Percentiles rank a stretch among this genome's conserved stretches.
phyloP scores from a whole-genome alignment of 1,139 yeast species.

The Nadsonia commutata region DNA sequence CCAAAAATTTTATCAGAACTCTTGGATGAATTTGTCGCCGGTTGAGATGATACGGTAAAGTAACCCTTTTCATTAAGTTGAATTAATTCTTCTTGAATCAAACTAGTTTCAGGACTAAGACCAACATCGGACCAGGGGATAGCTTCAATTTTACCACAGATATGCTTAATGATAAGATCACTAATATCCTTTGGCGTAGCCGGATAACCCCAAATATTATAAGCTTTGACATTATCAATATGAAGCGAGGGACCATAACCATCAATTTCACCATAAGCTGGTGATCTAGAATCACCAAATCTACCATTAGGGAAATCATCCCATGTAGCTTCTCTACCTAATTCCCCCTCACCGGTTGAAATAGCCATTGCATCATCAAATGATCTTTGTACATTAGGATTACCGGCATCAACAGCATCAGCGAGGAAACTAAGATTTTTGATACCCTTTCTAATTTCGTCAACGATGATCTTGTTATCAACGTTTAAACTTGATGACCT shows the following conservation, averaged over 20 bases:
- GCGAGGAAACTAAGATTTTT: constrained; percentile 10
- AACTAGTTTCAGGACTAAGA: constrained; percentile 75
- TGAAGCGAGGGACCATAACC: constrained; percentile 92
- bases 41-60: constrained; percentile 91
- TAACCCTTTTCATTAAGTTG: constrained; percentile 60
- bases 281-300: constrained; percentile 93
- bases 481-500: constrained; percentile 33
- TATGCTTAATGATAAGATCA: constrained; percentile 53
- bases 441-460: constrained; percentile 9
- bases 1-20: constrained; percentile 84
- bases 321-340: constrained; percentile 93
- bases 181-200: constrained; percentile 47
- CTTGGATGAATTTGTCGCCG: constrained; percentile 60
- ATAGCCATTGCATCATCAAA: constrained; percentile 55
- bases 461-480: constrained; percentile 34
- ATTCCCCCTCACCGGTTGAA: constrained; percentile 69
- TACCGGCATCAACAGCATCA: constrained; percentile 10
- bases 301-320: constrained; percentile 97
- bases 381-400: constrained; percentile 16
- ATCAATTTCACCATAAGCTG: constrained; percentile 92
- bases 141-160: constrained; percentile 59
- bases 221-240: constrained; percentile 53
- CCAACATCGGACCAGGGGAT: constrained; percentile 90
- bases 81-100: constrained; percentile 82
- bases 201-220: constrained; percentile 75